Conservation (phyloP, 768 basidiomycete species). For the Panaeolus cyanescens region DNA sequence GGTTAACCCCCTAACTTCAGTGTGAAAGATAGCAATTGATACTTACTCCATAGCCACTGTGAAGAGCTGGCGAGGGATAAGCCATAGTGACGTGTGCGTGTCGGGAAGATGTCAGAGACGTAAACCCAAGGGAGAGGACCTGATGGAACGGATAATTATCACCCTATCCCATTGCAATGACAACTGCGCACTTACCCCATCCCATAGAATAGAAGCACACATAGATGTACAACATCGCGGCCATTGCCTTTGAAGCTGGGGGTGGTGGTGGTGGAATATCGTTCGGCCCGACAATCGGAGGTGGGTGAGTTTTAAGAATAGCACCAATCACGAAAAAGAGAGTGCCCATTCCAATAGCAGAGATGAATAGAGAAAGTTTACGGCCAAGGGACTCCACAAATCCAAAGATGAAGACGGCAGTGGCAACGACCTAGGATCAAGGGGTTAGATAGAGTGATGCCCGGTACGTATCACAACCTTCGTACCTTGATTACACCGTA, state of each 20-base stretch:
- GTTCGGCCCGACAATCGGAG: slow-evolving; percentile 32
- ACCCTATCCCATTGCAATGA: not conserved
- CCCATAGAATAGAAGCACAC: slow-evolving; percentile 89
- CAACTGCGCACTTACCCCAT: slow-evolving; percentile 53
- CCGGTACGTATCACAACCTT: not conserved
- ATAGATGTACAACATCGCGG: slow-evolving; percentile 84
- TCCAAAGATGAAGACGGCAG: slow-evolving; percentile 65
- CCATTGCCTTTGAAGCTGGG: slow-evolving; percentile 77
- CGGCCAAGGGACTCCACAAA: slow-evolving; percentile 71
- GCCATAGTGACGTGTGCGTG: slow-evolving; percentile 80
- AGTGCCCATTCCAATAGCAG: slow-evolving; percentile 76
- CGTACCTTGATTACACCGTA: slow-evolving; percentile 39
- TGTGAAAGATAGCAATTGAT: not conserved
- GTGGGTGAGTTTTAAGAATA: slow-evolving; percentile 78
- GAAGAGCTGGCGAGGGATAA: slow-evolving; percentile 72
- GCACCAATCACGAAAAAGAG: slow-evolving; percentile 86
- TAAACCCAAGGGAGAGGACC: slow-evolving; percentile 57
- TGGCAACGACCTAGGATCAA: slow-evolving; percentile 47
- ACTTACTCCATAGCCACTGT: slow-evolving; percentile 83
- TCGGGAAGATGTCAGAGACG: slow-evolving; percentile 86
- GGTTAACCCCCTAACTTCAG: not conserved
- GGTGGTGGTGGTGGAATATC: slow-evolving; percentile 37
- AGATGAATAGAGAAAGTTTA: slow-evolving; percentile 69
- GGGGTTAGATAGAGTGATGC: not conserved
- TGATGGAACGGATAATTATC: slow-evolving; percentile 11